Evolutionary conservation across 495 filamentous ascomycete genomes (phyloP).

Genomic region (Letharia columbiana): DNA sequence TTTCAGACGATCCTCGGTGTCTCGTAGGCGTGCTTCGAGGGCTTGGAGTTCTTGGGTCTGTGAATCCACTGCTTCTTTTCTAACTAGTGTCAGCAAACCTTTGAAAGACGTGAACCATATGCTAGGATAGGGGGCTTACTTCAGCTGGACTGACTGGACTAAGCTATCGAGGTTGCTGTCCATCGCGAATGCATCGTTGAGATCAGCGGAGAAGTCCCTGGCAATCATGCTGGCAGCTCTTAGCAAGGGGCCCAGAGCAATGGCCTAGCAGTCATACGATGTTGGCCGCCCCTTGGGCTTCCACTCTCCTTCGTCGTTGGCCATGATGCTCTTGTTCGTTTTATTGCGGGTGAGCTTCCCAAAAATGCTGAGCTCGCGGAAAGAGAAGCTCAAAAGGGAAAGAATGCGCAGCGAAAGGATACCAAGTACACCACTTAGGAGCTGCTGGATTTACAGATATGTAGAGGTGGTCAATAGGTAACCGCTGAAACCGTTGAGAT

Average conservation of each 20-base stretch:
- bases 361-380: neutral
- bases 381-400: neutral
- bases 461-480: neutral
- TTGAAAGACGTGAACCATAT: neutral
- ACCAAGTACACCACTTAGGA: neutral
- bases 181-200: slow-evolving; percentile 83
- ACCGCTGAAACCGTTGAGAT: too few species aligned
- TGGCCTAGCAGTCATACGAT: slow-evolving; percentile 52
- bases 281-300: slow-evolving; percentile 70
- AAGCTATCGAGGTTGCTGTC: slow-evolving; percentile 72
- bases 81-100: slow-evolving; percentile 24
- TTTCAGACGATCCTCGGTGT: slow-evolving; percentile 75
- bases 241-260: neutral
- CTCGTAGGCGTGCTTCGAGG: slow-evolving; percentile 72
- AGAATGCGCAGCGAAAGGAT: neutral
- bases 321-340: slow-evolving; percentile 31
- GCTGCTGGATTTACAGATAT: neutral
- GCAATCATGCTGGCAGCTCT: slow-evolving; percentile 62
- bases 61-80: slow-evolving; percentile 62
- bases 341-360: neutral
- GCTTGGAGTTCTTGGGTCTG: slow-evolving; percentile 75
- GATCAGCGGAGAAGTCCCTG: slow-evolving; percentile 71
- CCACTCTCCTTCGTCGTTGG: slow-evolving; percentile 65
- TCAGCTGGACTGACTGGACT: slow-evolving; percentile 68
- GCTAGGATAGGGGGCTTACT: slow-evolving; percentile 47